These are phyloP conservation scores for Penicillium coprophilum DNA, from an alignment of 495 filamentous ascomycete genomes.

Conservation along the genomic window DNA sequence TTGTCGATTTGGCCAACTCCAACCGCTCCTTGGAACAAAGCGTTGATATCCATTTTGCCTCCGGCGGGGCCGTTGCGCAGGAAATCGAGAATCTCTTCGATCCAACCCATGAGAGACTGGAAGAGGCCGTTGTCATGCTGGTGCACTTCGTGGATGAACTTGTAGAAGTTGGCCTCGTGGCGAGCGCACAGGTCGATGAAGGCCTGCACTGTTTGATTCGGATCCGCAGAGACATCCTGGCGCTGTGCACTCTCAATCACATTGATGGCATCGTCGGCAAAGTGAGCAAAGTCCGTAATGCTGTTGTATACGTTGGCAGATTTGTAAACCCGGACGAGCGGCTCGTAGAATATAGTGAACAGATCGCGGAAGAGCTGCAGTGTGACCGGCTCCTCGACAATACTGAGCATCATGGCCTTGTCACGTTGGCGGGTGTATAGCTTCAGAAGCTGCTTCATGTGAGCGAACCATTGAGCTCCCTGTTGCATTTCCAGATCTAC, in stretches of 20 bases:
- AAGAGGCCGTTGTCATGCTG: slow-evolving; percentile 97
- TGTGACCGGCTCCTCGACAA: slow-evolving; percentile 93
- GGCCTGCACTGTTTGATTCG: slow-evolving; percentile 97
- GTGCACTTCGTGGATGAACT: slow-evolving; percentile 97
- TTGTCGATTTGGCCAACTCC: slow-evolving; percentile 66
- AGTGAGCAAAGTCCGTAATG: slow-evolving; percentile 92
- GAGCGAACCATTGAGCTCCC: slow-evolving; percentile 86
- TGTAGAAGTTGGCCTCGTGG: slow-evolving; percentile 96
- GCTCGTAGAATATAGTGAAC: slow-evolving; percentile 99
- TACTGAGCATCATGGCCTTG: slow-evolving; percentile 93
- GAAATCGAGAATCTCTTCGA: slow-evolving; percentile 95
- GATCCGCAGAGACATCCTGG: slow-evolving; percentile 89
- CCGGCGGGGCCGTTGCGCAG: slow-evolving; percentile 78
- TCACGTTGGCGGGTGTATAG: slow-evolving; percentile 87
- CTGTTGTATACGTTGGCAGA: slow-evolving; percentile 97
- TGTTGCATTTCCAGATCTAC: slow-evolving; percentile 83
- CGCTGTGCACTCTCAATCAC: slow-evolving; percentile 87
- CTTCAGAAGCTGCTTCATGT: slow-evolving; percentile 93
- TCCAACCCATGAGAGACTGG: slow-evolving; percentile 92
- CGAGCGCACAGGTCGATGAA: slow-evolving; percentile 97
- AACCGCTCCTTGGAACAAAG: slow-evolving; percentile 76
- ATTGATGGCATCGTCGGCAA: slow-evolving; percentile 86
- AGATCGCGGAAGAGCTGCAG: slow-evolving; percentile 91
- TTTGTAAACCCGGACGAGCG: slow-evolving; percentile 94
- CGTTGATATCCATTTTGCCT: slow-evolving; percentile 88